A percentile compares a stretch with the other conserved stretches of the same genome.
These are phyloP conservation scores for Pterocarpus santalinus DNA, from an alignment of 306 rosid species.

Conservation along the genomic window DNA sequence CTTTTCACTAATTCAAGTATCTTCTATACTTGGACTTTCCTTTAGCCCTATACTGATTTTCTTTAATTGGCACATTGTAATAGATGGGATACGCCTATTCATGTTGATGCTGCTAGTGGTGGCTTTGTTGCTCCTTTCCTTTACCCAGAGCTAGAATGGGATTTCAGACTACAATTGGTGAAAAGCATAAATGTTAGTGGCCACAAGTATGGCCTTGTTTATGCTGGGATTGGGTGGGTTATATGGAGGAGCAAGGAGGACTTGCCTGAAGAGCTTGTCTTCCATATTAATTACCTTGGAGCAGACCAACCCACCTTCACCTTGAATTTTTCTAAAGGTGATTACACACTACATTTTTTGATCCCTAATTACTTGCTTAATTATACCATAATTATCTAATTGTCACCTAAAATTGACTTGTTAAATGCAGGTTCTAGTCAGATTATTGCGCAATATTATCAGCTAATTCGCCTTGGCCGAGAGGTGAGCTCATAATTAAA, in stretches of 20 bases:
- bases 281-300: slow-evolving; percentile 64
- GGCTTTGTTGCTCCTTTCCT: slow-evolving; percentile 86
- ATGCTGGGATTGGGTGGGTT: slow-evolving; percentile 86
- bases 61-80: not conserved
- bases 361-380: slow-evolving; percentile 5
- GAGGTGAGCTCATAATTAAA: slow-evolving; percentile 53
- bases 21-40: not conserved
- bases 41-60: not conserved
- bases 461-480: slow-evolving; percentile 65
- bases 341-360: not conserved
- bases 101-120: slow-evolving; percentile 88
- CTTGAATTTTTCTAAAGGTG: slow-evolving; percentile 59
- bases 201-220: slow-evolving; percentile 84
- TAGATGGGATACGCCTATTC: slow-evolving; percentile 86
- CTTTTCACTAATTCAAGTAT: not conserved
- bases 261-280: slow-evolving; percentile 72
- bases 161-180: slow-evolving; percentile 80
- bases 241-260: slow-evolving; percentile 72
- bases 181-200: slow-evolving; percentile 92
- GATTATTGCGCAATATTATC: slow-evolving; percentile 76
- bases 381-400: not conserved
- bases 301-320: slow-evolving; percentile 64
- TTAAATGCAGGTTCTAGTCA: slow-evolving; percentile 68
- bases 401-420: not conserved
- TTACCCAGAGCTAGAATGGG: slow-evolving; percentile 87